Evolutionary conservation across 208 protist genomes (phyloP), one percentile per base, ranked within the genome.

Genomic region (Herpetomonas samuelpessoai): DNA sequence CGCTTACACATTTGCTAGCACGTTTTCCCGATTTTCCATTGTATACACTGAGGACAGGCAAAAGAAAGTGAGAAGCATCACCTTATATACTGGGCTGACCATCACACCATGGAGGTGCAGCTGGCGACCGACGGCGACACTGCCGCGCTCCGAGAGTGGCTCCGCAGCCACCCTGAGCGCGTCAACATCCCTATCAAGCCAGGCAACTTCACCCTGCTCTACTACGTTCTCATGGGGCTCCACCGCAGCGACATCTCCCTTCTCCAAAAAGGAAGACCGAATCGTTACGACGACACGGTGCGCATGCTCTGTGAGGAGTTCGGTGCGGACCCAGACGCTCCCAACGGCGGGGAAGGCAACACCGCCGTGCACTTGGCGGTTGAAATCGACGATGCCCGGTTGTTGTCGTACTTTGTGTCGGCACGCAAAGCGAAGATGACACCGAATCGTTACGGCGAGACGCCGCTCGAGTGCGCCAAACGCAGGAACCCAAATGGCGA

Each of bases 261-360:
- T 7, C 31, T 14, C 30, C 31, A 26, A 19, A 7, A 41, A 56
- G 44, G 25, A 4, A 50, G 25, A 51, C 55, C 9, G 10, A 49
- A 38, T 6, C 38, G 58, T 38, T 76, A 76, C 38, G 22, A 80
- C 24, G 19, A 44, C 10, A 79, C 57, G 6, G 68, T 87, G 4
- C 57, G 56, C 10, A 79, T 92, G 76, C 57, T 92, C 25, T 75
- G 78, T 10, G 65, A 71, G 22, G 82, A 92, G 66, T 92, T 88
- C 57, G 56, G 61, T 19, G 86, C 86, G 0, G 82, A 92, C 41
- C 41, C 65, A 3, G 49, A 55, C 26, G 71, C 74, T 16, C 66
- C 79, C 3, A 82, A 83, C 52, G 80, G 79, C 1, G 82, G 71
- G 6, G 63, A 58, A n/a, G 26, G 39, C 45, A 73, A 81, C 59